Evolutionary conservation across 352 stramenopile species (phyloP).

Genomic region (Thraustotheca clavata): DNA sequence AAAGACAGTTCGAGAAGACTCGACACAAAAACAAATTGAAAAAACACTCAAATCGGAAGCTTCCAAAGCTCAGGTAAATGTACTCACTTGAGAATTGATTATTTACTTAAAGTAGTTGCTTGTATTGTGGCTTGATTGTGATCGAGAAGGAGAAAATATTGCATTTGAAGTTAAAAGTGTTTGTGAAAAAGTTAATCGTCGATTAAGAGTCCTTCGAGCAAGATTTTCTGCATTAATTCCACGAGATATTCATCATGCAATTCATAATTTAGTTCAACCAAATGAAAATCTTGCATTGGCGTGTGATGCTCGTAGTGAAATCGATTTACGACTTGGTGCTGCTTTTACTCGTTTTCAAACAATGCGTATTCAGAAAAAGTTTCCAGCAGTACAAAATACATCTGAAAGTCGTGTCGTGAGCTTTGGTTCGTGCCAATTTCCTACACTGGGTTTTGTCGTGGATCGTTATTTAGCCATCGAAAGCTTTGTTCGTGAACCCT

Average conservation of each 20-base stretch:
- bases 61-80: conserved; percentile 47
- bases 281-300: conserved; percentile 79
- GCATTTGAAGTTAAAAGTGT: conserved; percentile 93
- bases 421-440: conserved; percentile 99
- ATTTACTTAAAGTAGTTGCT: conserved; percentile 72
- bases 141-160: conserved; percentile 99
- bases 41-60: conserved; percentile 87
- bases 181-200: conserved; percentile 65
- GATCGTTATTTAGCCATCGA: conserved; percentile 91
- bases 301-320: conserved; percentile 89
- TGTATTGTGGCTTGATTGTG: conserved; percentile 98
- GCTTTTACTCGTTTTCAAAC: conserved; percentile 96
- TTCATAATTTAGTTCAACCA: conserved; percentile 67
- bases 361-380: conserved; percentile 82
- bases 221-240: conserved; percentile 92
- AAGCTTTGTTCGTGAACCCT: conserved; percentile 95
- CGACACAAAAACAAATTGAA: conserved; percentile 85
- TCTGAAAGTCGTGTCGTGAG: conserved; percentile 86
- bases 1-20: conserved; percentile 74
- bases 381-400: conserved; percentile 48
- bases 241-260: conserved; percentile 81
- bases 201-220: conserved; percentile 79
- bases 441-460: conserved; percentile 96
- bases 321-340: conserved; percentile 91
- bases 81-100: neutral